These are phyloP conservation scores for Xylaria intraflava DNA, from an alignment of 495 filamentous ascomycete species.

Conservation along the genomic window DNA sequence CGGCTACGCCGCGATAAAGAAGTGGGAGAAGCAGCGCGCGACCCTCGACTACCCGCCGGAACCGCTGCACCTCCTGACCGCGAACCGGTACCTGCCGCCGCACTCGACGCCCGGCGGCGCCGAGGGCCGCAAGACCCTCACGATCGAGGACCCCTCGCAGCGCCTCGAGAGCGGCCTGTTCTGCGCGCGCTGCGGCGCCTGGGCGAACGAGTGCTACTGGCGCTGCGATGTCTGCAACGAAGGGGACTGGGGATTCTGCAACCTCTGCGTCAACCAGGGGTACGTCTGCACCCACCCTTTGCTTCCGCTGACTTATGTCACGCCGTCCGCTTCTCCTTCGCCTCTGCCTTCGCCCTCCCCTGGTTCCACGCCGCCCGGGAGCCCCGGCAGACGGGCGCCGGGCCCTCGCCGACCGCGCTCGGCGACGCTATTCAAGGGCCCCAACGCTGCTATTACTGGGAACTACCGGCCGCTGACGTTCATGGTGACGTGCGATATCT, in stretches of 20 bases:
- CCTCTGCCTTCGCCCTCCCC: constrained; percentile 4
- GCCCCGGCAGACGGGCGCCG: constrained; percentile 12
- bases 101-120: constrained; percentile 37
- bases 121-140: constrained; percentile 46
- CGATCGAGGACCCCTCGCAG: constrained; percentile 55
- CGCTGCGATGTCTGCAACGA: constrained; percentile 77
- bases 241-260: constrained; percentile 89
- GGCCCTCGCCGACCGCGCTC: constrained; percentile 22
- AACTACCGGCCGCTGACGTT: constrained; percentile 53
- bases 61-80: constrained; percentile 58
- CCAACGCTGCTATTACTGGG: constrained; percentile 28
- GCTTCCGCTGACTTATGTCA: constrained; percentile 51
- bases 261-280: constrained; percentile 69
- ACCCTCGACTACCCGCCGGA: constrained; percentile 28
- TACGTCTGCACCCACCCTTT: constrained; percentile 71
- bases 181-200: constrained; percentile 65
- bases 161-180: constrained; percentile 76
- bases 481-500: constrained; percentile 67
- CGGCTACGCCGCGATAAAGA: constrained; percentile 52
- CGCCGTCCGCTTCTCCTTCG: constrained; percentile 7
- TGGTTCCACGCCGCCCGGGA: constrained; percentile 14
- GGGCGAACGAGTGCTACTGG: constrained; percentile 76
- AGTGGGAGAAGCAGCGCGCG: constrained; percentile 42
- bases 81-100: constrained; percentile 61
- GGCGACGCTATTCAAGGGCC: constrained; percentile 33